Evolutionary conservation across 2,329 filamentous ascomycete genomes (phyloP), one percentile per base, ranked within the genome.

Genomic region (Xylaria sp.): DNA sequence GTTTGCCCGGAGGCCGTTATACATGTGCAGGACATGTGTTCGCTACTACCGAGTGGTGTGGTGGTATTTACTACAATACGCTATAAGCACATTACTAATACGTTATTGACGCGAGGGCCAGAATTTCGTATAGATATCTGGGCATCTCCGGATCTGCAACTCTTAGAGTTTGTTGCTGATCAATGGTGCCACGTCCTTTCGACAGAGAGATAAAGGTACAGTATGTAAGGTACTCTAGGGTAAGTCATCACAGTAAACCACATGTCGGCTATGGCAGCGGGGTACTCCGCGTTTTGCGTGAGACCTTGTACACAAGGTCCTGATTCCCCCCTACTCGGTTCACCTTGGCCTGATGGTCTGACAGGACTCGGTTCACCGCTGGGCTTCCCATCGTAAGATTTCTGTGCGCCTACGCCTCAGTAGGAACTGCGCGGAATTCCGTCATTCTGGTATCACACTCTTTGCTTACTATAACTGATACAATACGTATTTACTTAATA

Each of bases 231-330:
- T 33, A n/a, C 7, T 28, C 28, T 4, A 28, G 28, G 28, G 28
- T 28, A 28, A 28, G 28, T 28, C 28, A 5, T 28, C 28, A 33
- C 15, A 6, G 25, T 28, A 18, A 18, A 7, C 8, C 31, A 18
- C 13, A 15, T 28, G 10, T 31, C 28, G 15, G 5, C 8, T 9
- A 13, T 28, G 25, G 15, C 18, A 43, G 57, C 43, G 57, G 57
- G 57, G 57, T 49, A 49, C 43, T 60, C 57, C 57, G 57, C 43
- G 43, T 46, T 58, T 58, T 58, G 20, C 13, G 39, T 58, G 39
- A 31, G 56, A 58, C 56, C 12, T 12, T 5, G 33, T 7, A 46
- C 25, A n/a, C 10, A 20, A 15, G 12, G 18, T 25, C 39, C 55
- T 41, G 36, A 25, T 18, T 18, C 15, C n/a, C 23, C 5, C 39